phyloP scores from a whole-genome alignment of 768 basidiomycete species.

The Boletus barrowsii region DNA sequence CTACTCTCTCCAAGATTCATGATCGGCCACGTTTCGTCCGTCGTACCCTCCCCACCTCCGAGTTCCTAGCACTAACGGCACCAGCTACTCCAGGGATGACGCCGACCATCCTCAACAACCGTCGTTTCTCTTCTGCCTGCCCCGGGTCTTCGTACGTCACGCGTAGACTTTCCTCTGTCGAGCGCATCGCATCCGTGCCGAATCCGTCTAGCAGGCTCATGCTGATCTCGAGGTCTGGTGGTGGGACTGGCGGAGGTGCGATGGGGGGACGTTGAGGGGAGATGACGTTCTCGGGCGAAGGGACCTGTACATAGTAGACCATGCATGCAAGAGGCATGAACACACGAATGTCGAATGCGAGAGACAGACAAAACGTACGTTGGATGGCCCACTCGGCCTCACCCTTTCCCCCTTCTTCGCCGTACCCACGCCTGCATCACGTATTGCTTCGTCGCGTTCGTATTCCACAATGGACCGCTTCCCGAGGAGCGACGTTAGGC shows the following conservation, averaged over 20 bases:
- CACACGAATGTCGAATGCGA: background rate
- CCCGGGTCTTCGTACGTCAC: constrained; percentile 70
- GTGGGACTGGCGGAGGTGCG: background rate
- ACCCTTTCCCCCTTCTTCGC: constrained; percentile 35
- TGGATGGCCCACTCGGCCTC: constrained; percentile 36
- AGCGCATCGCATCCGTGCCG: constrained; percentile 3
- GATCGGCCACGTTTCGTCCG: constrained; percentile 6
- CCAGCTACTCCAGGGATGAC: constrained; percentile 12
- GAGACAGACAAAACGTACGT: constrained; percentile 22
- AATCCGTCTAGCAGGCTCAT: constrained; percentile 27
- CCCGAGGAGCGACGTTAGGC: constrained; percentile 64
- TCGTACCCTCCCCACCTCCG: constrained; percentile 1
- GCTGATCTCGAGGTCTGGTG: constrained; percentile 22
- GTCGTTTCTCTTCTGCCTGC: constrained; percentile 55
- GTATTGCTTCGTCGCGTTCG: constrained; percentile 23
- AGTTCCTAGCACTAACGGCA: background rate
- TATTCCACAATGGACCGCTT: constrained; percentile 55
- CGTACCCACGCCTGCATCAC: constrained; percentile 8
- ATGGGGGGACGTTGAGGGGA: constrained; percentile 11
- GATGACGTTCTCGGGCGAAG: constrained; percentile 32
- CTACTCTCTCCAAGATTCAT: constrained; percentile 2
- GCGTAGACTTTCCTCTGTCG: constrained; percentile 45
- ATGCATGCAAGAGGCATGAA: background rate
- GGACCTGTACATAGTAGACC: constrained; percentile 1
- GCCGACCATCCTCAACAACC: constrained; percentile 47